phyloP scores from a whole-genome alignment of 1,139 yeast genomes.

The Nakaseomyces sp. region DNA sequence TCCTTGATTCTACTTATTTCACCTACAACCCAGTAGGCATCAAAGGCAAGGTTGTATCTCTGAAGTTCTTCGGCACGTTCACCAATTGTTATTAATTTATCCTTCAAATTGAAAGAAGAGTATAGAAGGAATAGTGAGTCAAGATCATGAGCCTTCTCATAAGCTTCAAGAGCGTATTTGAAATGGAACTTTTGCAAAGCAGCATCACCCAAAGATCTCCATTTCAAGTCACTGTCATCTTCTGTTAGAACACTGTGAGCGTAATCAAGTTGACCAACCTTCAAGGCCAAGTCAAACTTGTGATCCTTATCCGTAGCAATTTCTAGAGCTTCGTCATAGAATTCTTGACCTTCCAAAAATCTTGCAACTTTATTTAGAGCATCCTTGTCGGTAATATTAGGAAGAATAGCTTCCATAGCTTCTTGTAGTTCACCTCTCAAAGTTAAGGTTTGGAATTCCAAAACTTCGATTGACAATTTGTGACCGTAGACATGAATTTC shows the following conservation, averaged over 20 bases:
- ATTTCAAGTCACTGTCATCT: conserved; percentile 56
- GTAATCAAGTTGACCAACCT: conserved; percentile 55
- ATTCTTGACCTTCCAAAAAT: conserved; percentile 89
- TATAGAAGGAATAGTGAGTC: conserved; percentile 75
- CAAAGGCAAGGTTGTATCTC: conserved; percentile 83
- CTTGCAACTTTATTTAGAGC: conserved; percentile 80
- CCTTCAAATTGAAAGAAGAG: conserved; percentile 67
- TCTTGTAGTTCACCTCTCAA: conserved; percentile 85
- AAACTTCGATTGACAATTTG: conserved; percentile 70
- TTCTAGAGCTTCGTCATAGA: conserved; percentile 68
- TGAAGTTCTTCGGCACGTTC: conserved; percentile 58
- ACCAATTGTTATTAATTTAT: conserved; percentile 54
- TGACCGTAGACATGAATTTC: conserved; percentile 78
- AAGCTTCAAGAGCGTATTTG: conserved; percentile 72
- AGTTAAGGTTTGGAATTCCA: conserved; percentile 92
- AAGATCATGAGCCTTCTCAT: conserved; percentile 70
- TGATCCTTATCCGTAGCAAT: conserved; percentile 82
- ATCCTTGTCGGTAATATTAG: conserved; percentile 51
- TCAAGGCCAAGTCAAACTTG: conserved; percentile 71
- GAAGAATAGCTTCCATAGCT: conserved; percentile 56
- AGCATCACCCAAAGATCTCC: conserved; percentile 89
- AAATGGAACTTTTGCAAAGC: conserved; percentile 74
- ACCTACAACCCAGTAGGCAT: conserved; percentile 82
- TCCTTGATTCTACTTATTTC: conserved; percentile 57
- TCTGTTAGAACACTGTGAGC: conserved; percentile 64